Conservation (phyloP, 78 protist genomes). For the Protostelium mycophagum region DNA sequence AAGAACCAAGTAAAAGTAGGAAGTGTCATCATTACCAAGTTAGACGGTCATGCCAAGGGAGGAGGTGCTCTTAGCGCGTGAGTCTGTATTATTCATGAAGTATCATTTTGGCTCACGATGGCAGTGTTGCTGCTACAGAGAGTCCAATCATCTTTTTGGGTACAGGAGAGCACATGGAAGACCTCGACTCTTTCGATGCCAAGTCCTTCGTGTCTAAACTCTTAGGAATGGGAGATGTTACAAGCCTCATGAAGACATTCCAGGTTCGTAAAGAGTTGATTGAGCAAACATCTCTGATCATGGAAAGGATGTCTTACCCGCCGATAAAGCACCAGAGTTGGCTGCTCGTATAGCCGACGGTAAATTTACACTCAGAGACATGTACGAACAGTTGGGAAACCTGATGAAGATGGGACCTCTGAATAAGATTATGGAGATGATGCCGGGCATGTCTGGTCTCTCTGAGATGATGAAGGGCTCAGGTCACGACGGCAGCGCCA, state of each 20-base stretch:
- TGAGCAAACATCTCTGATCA: not conserved
- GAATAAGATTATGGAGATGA: slow-evolving; percentile 47
- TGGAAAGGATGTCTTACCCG: slow-evolving; percentile 67
- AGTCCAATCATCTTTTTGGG: slow-evolving; percentile 95
- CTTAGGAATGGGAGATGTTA: slow-evolving; percentile 91
- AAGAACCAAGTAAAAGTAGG: slow-evolving; percentile 71
- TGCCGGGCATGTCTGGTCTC: slow-evolving; percentile 49
- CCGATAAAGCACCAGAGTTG: slow-evolving; percentile 11
- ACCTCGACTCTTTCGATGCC: slow-evolving; percentile 84
- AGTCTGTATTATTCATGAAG: not conserved
- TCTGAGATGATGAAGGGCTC: slow-evolving; percentile 2
- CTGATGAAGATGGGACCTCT: slow-evolving; percentile 88
- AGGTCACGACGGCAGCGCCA: slow-evolving; percentile 63
- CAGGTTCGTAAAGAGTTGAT: not conserved
- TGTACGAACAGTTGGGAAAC: slow-evolving; percentile 92
- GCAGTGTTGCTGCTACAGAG: slow-evolving; percentile 87
- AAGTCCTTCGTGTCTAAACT: slow-evolving; percentile 79
- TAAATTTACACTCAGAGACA: slow-evolving; percentile 88
- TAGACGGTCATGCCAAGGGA: slow-evolving; percentile 99
- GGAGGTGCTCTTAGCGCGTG: slow-evolving; percentile 95
- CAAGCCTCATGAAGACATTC: slow-evolving; percentile 41
- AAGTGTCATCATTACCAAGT: slow-evolving; percentile 95
- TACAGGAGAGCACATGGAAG: slow-evolving; percentile 86
- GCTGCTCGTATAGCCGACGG: slow-evolving; percentile 37
- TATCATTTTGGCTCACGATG: not conserved